Conservation (phyloP, 1,284 basidiomycete species). For the Boletus austroedulis region DNA sequence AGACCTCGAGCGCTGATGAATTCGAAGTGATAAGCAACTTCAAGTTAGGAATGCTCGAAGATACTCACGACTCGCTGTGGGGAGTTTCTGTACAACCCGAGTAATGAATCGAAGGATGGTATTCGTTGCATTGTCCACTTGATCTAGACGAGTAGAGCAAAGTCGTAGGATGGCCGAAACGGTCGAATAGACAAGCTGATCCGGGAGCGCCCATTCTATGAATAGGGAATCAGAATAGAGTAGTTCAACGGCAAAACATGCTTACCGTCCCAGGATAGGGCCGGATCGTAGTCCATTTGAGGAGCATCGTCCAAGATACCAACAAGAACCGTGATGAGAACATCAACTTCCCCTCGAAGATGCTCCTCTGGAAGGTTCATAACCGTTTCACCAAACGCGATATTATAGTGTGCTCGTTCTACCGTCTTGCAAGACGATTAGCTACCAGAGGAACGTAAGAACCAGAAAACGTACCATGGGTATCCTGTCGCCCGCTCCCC, state of each 20-base stretch:
- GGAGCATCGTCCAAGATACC: conserved; percentile 70
- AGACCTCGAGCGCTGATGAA: conserved; percentile 58
- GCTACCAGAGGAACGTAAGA: conserved; percentile 1
- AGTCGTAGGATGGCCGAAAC: conserved; percentile 70
- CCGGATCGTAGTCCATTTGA: conserved; percentile 70
- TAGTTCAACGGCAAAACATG: neutral
- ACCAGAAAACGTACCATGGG: conserved; percentile 26
- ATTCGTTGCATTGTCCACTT: conserved; percentile 48
- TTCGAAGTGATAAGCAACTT: neutral
- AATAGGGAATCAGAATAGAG: conserved; percentile 12
- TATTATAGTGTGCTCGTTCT: conserved; percentile 69
- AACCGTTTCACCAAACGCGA: conserved; percentile 73
- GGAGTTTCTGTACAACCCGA: conserved; percentile 56
- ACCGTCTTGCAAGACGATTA: conserved; percentile 42
- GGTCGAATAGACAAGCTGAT: conserved; percentile 75
- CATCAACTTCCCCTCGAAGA: conserved; percentile 48
- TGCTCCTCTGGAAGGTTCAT: conserved; percentile 58
- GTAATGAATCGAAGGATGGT: conserved; percentile 61
- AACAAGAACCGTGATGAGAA: conserved; percentile 53
- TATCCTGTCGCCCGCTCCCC: conserved; percentile 5
- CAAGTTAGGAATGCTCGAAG: neutral
- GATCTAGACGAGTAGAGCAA: conserved; percentile 50
- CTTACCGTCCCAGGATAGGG: conserved; percentile 73
- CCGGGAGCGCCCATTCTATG: conserved; percentile 76
- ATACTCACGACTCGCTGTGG: conserved; percentile 52